Evolutionary conservation across 2,329 filamentous ascomycete genomes (phyloP).

Genomic region (Exophiala dermatitidis): DNA sequence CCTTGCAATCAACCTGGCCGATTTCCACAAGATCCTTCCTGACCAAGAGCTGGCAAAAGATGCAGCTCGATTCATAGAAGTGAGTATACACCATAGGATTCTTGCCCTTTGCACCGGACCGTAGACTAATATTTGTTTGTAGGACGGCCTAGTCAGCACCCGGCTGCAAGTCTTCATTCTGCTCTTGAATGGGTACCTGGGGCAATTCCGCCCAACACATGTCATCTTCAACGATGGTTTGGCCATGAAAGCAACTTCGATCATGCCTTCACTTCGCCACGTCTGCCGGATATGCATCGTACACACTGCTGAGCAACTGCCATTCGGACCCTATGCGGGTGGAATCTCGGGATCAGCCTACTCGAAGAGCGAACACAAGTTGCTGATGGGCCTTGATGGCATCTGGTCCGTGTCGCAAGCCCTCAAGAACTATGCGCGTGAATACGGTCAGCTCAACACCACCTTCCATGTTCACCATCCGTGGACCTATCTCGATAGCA

Average conservation of each 20-base stretch:
- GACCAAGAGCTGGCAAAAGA: slow-evolving; percentile 7
- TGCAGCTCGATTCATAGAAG: slow-evolving; percentile 8
- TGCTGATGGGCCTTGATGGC: slow-evolving; percentile 17
- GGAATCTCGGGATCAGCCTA: slow-evolving; percentile 12
- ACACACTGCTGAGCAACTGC: slow-evolving; percentile 3
- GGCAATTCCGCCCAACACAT: slow-evolving; percentile 11
- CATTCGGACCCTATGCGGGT: slow-evolving; percentile 1
- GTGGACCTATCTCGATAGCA: slow-evolving; percentile 21
- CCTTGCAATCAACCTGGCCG: slow-evolving; percentile 9
- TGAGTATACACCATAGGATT: background rate
- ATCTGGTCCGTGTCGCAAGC: slow-evolving; percentile 19
- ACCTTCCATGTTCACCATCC: slow-evolving; percentile 19
- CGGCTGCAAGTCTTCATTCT: background rate
- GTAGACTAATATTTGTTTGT: background rate
- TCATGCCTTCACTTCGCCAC: slow-evolving; percentile 4
- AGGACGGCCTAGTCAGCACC: background rate
- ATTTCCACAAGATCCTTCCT: slow-evolving; percentile 7
- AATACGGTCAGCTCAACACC: slow-evolving; percentile 17
- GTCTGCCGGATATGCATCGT: slow-evolving; percentile 8
- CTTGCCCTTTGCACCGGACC: no score
- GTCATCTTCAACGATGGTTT: slow-evolving; percentile 16
- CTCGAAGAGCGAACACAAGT: slow-evolving; percentile 8
- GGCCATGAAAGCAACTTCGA: slow-evolving; percentile 3
- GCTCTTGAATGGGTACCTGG: slow-evolving; percentile 3
- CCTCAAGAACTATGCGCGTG: slow-evolving; percentile 15